Evolutionary conservation across 202 grass and related monocot genomes (phyloP).

Genomic region (Setaria viridis): DNA sequence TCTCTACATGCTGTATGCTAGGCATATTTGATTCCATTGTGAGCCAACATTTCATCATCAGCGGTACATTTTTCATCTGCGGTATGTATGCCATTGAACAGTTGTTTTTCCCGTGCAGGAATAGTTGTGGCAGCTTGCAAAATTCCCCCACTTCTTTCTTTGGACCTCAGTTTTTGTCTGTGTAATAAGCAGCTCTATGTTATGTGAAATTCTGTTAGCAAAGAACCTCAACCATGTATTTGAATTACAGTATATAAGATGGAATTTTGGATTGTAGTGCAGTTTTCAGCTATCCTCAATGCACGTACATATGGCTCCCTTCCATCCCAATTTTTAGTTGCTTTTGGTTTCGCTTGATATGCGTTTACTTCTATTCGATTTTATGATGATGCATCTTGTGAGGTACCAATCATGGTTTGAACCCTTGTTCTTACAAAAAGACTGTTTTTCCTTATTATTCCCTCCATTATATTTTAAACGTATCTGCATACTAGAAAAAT

Average conservation of each 20-base stretch:
- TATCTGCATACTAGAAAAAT: too few relatives aligned
- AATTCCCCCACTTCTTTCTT: too few relatives aligned
- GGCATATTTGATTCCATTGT: constrained; percentile 13
- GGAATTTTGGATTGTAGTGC: constrained; percentile 12
- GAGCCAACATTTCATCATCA: background rate
- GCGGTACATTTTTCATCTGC: background rate
- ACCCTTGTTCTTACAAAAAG: too few relatives aligned
- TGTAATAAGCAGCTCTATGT: background rate
- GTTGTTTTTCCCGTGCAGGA: constrained; percentile 29
- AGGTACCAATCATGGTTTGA: too few relatives aligned
- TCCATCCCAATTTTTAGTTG: background rate
- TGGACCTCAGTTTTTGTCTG: background rate
- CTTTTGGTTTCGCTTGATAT: background rate
- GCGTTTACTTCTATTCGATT: background rate
- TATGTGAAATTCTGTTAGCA: constrained; percentile 18
- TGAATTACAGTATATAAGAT: constrained; percentile 1
- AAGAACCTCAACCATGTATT: background rate
- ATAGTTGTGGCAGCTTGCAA: background rate
- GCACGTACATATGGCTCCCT: background rate
- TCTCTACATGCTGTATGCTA: background rate
- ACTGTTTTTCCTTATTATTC: too few relatives aligned
- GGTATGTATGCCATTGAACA: background rate
- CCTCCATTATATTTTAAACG: too few relatives aligned
- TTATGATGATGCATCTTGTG: background rate
- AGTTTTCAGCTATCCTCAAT: background rate